Conservation (phyloP, 2,329 filamentous ascomycete genomes). For the Clonostachys rosea region DNA sequence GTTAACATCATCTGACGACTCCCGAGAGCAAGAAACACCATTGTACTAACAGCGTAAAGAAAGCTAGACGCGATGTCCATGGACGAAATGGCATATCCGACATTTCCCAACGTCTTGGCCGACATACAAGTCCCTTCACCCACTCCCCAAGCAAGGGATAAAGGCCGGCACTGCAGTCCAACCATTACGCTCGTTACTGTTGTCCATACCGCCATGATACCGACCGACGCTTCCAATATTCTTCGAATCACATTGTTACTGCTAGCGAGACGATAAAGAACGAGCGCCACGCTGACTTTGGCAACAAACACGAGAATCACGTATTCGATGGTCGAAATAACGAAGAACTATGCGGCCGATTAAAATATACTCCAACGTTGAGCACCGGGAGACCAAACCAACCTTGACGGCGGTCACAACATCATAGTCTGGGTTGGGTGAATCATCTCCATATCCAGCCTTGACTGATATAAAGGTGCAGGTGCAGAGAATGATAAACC, state of each 20-base stretch:
- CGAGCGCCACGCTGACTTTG: background rate
- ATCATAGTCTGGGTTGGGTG: too few species aligned
- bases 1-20: too few species aligned
- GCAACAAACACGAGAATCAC: too few species aligned
- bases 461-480: too few species aligned
- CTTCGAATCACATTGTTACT: background rate
- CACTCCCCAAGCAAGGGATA: constrained; percentile 2
- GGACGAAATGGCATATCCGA: constrained; percentile 1
- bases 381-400: too few species aligned
- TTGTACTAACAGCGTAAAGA: background rate
- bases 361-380: too few species aligned
- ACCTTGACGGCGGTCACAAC: too few species aligned
- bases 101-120: background rate
- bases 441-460: too few species aligned
- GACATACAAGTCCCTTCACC: background rate
- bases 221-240: background rate
- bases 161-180: constrained; percentile 1
- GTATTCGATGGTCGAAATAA: too few species aligned
- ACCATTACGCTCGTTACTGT: background rate
- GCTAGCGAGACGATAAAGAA: background rate
- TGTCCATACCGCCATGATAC: background rate
- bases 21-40: too few species aligned
- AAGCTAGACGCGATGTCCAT: background rate
- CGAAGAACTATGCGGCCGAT: too few species aligned
- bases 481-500: too few species aligned